Base-by-base conservation (phyloP, 2,329 filamentous ascomycete species). In the Paecilomyces sp. region DNA sequence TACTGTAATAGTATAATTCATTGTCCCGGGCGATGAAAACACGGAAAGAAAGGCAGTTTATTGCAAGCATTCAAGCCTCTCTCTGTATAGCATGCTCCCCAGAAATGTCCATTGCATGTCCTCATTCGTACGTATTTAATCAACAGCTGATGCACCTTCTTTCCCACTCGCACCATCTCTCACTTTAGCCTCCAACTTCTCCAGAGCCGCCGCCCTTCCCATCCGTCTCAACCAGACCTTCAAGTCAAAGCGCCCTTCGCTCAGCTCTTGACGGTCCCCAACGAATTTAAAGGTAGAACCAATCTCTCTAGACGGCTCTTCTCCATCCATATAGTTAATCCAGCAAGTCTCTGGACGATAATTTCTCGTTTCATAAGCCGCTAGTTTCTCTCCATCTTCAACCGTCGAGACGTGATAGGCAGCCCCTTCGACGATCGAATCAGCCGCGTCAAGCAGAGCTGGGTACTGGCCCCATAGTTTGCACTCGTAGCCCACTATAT, bases 401-500 rank as follows among this genome's bases (percentile, higher is more conserved):
- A 53, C 59, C 12, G 61, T 66, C 33, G 57, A 25, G 25, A 71
- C 65, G 61, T 65, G 55, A 59, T 66, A 72, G 11, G 64, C 66
- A 30, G 60, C 59, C 2, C 68, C 69, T 24, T 66, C 36, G 50
- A 71, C 65, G 12, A 61, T 53, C 18, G 57, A 57, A 4, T 56
- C 60, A 22, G 63, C 61, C 5, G 57, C 59, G 60, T 66, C 63
- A 1, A 68, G 18, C 0, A 71, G 59, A 41, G 68, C 68, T 9
- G 68, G 67, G 58, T 71, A 72, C 53, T 68, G 66, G 1, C 70
- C 70, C 67, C 70, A 70, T 28, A 71, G 50, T 59, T 68, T 70
- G 61, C 64, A 66, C 57, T 63, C 41, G 53, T 68, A 71, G 7
- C 69, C 69, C 15, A n/a, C 57, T 12, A 71, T 62, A 18, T 12